Evolutionary conservation across 768 basidiomycete species (phyloP).

Genomic region (Pisolithus orientalis): DNA sequence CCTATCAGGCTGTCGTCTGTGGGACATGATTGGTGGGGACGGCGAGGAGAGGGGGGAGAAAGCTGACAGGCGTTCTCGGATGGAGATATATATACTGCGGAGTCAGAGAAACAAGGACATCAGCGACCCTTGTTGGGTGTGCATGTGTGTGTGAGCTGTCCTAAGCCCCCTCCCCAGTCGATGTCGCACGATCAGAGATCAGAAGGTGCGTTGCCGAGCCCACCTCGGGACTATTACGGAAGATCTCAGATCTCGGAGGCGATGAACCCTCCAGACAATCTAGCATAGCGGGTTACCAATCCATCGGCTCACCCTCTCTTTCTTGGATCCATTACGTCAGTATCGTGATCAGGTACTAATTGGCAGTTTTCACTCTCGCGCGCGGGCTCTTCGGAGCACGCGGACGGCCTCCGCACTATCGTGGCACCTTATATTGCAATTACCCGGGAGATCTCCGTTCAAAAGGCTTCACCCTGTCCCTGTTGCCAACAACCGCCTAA

Average conservation of each 20-base stretch:
- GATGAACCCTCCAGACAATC: slow-evolving; percentile 3
- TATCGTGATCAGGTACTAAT: slow-evolving; percentile 22
- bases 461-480: slow-evolving; percentile 4
- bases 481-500: slow-evolving; percentile 13
- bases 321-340: slow-evolving; percentile 27
- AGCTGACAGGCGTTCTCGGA: slow-evolving; percentile 36
- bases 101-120: slow-evolving; percentile 34
- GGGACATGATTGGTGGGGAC: slow-evolving; percentile 44
- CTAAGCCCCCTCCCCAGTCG: slow-evolving; percentile 22
- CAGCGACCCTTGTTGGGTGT: slow-evolving; percentile 28
- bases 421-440: not conserved
- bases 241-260: slow-evolving; percentile 13
- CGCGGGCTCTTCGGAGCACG: slow-evolving; percentile 1
- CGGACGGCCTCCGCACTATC: too few relatives aligned
- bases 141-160: not conserved
- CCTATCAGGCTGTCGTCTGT: slow-evolving; percentile 53
- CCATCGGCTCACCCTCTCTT: not conserved
- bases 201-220: slow-evolving; percentile 23
- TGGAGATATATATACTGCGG: slow-evolving; percentile 55
- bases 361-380: slow-evolving; percentile 16
- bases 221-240: slow-evolving; percentile 25
- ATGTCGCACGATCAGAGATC: slow-evolving; percentile 57
- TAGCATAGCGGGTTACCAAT: not conserved
- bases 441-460: slow-evolving; percentile 9
- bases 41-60: slow-evolving; percentile 40